A percentile compares a stretch with the other conserved stretches of the same genome.
These are phyloP conservation scores for Hibiscus syriacus DNA, from an alignment of 345 rosid genomes.

Conservation along the genomic window DNA sequence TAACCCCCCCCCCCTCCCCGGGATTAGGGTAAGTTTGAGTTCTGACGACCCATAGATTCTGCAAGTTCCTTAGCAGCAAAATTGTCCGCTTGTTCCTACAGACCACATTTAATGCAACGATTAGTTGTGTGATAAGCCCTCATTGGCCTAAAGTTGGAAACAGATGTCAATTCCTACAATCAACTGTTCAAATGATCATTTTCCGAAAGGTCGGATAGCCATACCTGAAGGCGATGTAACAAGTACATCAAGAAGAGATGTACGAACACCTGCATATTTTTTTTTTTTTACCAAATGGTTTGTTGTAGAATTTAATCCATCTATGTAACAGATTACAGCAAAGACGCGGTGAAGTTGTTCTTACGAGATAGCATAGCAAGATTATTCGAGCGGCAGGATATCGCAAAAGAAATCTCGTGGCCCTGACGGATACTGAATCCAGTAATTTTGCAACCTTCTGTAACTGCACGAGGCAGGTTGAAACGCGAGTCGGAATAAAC, in stretches of 20 bases:
- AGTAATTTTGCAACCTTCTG: conserved; percentile 86
- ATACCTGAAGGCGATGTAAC: conserved; percentile 94
- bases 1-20: no score
- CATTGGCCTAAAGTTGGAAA: not conserved
- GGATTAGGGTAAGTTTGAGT: conserved; percentile 37
- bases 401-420: conserved; percentile 92
- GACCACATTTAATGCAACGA: not conserved
- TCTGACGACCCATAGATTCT: conserved; percentile 61
- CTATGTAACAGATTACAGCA: not conserved
- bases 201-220: not conserved
- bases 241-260: conserved; percentile 97
- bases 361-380: conserved; percentile 81
- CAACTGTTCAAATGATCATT: not conserved
- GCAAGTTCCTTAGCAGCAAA: conserved; percentile 66
- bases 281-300: not conserved
- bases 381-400: conserved; percentile 83
- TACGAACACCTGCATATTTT: conserved; percentile 66
- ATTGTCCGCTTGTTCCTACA: conserved; percentile 77
- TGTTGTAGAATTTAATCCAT: conserved; percentile 6
- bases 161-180: not conserved
- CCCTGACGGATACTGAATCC: conserved; percentile 94
- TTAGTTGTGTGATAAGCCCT: not conserved
- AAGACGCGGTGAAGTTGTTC: conserved; percentile 10
- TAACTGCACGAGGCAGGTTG: conserved; percentile 42
- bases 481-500: conserved; percentile 12